Evolutionary conservation across 352 stramenopile genomes (phyloP), one percentile per base, ranked within the genome.

Genomic region (Globisporangium parvum): DNA sequence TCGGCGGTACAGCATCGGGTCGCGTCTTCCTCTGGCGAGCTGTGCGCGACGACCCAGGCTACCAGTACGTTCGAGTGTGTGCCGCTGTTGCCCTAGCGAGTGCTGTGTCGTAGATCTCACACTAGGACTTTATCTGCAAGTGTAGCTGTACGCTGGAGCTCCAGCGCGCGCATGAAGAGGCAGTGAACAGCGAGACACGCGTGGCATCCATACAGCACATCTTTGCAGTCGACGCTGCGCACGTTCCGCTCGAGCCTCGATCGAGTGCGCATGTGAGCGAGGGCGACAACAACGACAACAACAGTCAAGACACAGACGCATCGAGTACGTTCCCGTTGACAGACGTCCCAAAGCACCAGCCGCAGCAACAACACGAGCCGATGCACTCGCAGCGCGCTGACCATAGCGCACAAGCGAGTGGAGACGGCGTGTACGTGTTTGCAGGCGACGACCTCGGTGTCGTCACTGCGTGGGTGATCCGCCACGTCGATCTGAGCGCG

Each of bases 21-120:
- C 56, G 63, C 12, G 69, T 86, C 3, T 78, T 77, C 33, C 41
- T 87, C 17, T 91, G 78, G 77, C 66, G 62, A 1, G 39, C 53
- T 2, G 20, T 40, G 3, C 47, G 51, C 21, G 50, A 61, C 26
- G 56, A 60, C 14, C 18, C 39, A 12, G 52, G 37, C 14, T 67
- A 67, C 24, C 14, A 53, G 61, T 67, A 47, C 24, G 50, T 31
- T 26, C 18, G n/a, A 20, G 2, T 53, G 6, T 53, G 51, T 23
- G 18, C 20, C 33, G 49, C 18, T 35, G 50, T 35, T 4, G 10
- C 26, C 39, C n/a, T 18, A 11, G 15, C 6, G 26, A 31, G 26
- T 6, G 26, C 26, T 53, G 51, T 12, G 18, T 20, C 3, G 47
- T 2, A 23, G 15, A 9, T 8, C 2, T 46, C 21, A 44, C 33